These are phyloP conservation scores for Pythium biforme DNA, from an alignment of 352 stramenopile species.

Conservation along the genomic window DNA sequence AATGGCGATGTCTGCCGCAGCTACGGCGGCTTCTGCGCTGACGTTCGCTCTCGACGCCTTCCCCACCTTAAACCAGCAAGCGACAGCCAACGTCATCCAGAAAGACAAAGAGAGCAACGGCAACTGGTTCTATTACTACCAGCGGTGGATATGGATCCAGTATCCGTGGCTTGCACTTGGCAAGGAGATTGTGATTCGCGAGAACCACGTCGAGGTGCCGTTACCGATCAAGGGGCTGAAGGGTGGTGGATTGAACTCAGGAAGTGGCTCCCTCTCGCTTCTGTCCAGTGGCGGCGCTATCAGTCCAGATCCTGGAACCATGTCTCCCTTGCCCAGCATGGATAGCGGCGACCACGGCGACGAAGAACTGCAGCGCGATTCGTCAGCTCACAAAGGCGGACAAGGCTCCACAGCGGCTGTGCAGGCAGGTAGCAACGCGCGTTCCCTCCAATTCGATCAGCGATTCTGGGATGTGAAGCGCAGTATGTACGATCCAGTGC, in stretches of 20 bases:
- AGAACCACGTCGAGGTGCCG: constrained; percentile 36
- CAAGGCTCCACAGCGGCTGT: neutral
- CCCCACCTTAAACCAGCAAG: constrained; percentile 26
- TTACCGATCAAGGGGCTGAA: neutral
- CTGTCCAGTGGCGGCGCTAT: neutral
- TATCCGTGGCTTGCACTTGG: constrained; percentile 91
- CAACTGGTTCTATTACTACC: constrained; percentile 88
- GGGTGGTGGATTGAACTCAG: neutral
- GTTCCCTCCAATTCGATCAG: constrained; percentile 40
- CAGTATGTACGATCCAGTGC: constrained; percentile 51
- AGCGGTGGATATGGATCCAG: constrained; percentile 93
- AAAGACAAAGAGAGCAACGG: constrained; percentile 47
- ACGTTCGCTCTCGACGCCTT: constrained; percentile 28
- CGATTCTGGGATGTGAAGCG: constrained; percentile 74
- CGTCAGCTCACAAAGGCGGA: neutral
- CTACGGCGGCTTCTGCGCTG: constrained; percentile 28
- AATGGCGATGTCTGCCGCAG: constrained; percentile 28
- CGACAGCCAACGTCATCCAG: constrained; percentile 17
- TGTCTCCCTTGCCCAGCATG: neutral
- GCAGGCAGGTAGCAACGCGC: neutral
- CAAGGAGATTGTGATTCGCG: constrained; percentile 58
- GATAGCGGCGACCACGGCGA: constrained; percentile 5
- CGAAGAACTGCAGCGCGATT: constrained; percentile 14
- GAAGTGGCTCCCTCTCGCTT: neutral
- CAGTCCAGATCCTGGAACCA: constrained; percentile 3